These are phyloP conservation scores for Saturnispora gosingensis DNA, from an alignment of 805 yeast species.

Conservation along the genomic window DNA sequence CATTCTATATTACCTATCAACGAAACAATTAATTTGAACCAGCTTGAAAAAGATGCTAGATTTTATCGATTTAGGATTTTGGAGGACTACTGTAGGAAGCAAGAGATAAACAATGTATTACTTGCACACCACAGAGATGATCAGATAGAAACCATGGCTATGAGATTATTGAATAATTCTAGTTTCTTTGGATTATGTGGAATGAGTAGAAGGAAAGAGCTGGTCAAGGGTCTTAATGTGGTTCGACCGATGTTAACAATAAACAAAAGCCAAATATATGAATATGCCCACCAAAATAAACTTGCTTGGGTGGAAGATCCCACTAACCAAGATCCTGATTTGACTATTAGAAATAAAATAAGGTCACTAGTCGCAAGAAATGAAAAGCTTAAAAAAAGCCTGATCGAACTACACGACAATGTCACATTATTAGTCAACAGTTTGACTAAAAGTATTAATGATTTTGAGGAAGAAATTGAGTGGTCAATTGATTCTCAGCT, in stretches of 20 bases:
- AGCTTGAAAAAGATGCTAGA: constrained; percentile 51
- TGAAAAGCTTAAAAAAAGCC: constrained; percentile 9
- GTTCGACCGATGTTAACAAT: constrained; percentile 46
- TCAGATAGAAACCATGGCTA: constrained; percentile 59
- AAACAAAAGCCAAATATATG: constrained; percentile 35
- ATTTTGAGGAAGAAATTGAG: constrained; percentile 13
- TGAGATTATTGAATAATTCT: constrained; percentile 40
- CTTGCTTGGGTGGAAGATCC: constrained; percentile 64
- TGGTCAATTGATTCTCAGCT: not conserved
- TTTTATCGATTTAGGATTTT: constrained; percentile 40
- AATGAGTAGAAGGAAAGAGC: constrained; percentile 32
- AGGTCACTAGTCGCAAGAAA: constrained; percentile 16
- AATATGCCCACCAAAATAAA: constrained; percentile 33
- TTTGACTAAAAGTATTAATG: constrained; percentile 15
- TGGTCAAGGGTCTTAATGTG: constrained; percentile 17
- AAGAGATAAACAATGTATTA: constrained; percentile 31
- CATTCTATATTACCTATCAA: constrained; percentile 22
- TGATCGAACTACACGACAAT: constrained; percentile 11
- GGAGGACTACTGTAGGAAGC: constrained; percentile 30
- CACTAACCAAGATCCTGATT: constrained; percentile 44
- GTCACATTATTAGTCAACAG: constrained; percentile 12
- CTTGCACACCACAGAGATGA: constrained; percentile 68
- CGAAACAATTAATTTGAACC: constrained; percentile 10
- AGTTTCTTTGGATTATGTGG: constrained; percentile 53
- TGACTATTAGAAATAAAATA: constrained; percentile 51